Conservation (phyloP, 2,329 filamentous ascomycete species). For the Xylariaceae sp. region DNA sequence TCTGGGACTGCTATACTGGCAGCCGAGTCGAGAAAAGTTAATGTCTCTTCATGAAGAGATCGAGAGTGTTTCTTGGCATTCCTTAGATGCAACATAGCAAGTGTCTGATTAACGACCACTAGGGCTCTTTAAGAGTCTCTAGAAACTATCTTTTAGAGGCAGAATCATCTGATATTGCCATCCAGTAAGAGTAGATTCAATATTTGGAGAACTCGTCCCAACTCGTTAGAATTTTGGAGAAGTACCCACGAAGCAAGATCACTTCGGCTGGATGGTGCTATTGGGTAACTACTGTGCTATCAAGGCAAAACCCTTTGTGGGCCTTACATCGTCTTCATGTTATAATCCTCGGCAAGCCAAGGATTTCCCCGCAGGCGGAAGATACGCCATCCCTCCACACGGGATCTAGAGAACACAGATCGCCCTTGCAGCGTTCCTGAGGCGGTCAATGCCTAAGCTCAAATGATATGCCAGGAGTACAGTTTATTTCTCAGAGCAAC, state of each 20-base stretch:
- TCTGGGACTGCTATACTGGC: slow-evolving; percentile 6
- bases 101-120: neutral
- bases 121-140: neutral
- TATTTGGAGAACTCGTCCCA: slow-evolving; percentile 5
- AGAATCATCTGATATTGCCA: neutral
- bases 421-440: slow-evolving; percentile 8
- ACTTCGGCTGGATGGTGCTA: slow-evolving; percentile 19
- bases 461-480: neutral
- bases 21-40: neutral
- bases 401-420: slow-evolving; percentile 15
- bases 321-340: too few relatives aligned
- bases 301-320: slow-evolving; percentile 3
- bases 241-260: slow-evolving; percentile 8
- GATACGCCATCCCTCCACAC: neutral
- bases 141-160: neutral
- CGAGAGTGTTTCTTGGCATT: neutral
- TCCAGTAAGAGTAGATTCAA: neutral
- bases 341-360: slow-evolving; percentile 3
- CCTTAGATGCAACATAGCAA: neutral
- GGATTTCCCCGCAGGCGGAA: slow-evolving; percentile 20
- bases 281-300: slow-evolving; percentile 1
- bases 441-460: slow-evolving; percentile 15
- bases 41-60: neutral
- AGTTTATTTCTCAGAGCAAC: neutral
- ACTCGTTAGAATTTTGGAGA: neutral